These are phyloP conservation scores for Blastobotrys americana DNA, from an alignment of 805 yeast genomes.

Conservation along the genomic window DNA sequence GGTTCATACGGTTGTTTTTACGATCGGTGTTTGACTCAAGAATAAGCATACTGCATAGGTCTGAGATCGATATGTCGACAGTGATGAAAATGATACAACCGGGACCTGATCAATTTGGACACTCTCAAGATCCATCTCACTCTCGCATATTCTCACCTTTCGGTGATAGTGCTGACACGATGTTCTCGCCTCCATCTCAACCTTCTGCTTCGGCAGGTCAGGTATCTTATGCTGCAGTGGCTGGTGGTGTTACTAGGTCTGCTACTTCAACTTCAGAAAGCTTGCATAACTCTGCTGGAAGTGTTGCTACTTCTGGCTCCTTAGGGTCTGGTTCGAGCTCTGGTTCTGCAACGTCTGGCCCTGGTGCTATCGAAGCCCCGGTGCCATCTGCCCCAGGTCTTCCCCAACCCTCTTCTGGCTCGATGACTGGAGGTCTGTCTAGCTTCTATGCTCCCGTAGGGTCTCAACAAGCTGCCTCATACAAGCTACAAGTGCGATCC, in stretches of 20 bases:
- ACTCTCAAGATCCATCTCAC: not conserved
- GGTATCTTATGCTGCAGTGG: not conserved
- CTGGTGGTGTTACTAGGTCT: not conserved
- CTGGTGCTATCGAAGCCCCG: not conserved
- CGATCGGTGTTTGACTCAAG: no score
- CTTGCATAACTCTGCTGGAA: not conserved
- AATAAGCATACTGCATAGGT: no score
- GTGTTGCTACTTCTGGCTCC: not conserved
- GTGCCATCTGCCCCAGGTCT: not conserved
- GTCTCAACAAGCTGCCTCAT: not conserved
- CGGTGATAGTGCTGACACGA: not conserved
- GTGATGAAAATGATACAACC: not conserved
- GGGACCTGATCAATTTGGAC: not conserved
- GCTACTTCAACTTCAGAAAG: not conserved
- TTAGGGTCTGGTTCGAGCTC: not conserved
- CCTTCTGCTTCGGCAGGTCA: not conserved
- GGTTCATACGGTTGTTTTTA: no score
- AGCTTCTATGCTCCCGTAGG: not conserved
- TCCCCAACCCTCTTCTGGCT: conserved; percentile 2
- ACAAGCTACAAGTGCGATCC: conserved; percentile 21
- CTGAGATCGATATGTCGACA: not conserved
- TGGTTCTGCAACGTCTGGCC: not conserved
- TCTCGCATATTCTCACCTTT: not conserved
- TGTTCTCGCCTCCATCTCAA: not conserved
- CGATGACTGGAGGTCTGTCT: conserved; percentile 2